phyloP scores from a whole-genome alignment of 495 filamentous ascomycete species.

The Penicillium canariense region DNA sequence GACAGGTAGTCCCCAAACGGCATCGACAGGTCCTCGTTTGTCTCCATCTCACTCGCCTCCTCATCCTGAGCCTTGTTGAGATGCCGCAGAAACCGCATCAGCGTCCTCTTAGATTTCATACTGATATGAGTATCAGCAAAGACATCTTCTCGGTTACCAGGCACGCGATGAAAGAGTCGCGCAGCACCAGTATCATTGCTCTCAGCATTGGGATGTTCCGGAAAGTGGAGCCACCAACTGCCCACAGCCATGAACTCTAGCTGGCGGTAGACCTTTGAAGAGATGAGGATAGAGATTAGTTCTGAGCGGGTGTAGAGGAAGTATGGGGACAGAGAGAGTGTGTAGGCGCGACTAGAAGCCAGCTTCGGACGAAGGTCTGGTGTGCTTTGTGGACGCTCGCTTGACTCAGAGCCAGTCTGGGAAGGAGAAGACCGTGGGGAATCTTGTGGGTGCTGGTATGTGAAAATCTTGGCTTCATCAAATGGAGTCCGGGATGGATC shows the following conservation, averaged over 20 bases:
- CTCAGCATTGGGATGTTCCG: conserved; percentile 12
- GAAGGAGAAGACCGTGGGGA: conserved; percentile 4
- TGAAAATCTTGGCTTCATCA: conserved; percentile 39
- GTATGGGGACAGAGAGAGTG: conserved; percentile 78
- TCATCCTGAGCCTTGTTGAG: conserved; percentile 38
- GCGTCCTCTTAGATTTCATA: conserved; percentile 68
- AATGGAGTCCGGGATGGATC: conserved; percentile 34
- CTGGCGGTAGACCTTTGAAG: conserved; percentile 81
- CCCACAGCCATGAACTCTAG: conserved; percentile 93
- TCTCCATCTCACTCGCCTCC: conserved; percentile 16
- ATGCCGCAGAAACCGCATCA: conserved; percentile 87
- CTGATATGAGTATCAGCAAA: conserved; percentile 71
- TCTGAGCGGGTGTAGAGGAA: conserved; percentile 80
- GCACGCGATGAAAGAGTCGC: conserved; percentile 58
- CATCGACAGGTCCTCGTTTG: conserved; percentile 34
- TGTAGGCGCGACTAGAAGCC: conserved; percentile 73
- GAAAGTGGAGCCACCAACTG: conserved; percentile 78
- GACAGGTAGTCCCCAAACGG: conserved; percentile 64
- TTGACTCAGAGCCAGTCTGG: neutral
- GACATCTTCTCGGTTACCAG: conserved; percentile 83
- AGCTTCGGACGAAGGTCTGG: conserved; percentile 35
- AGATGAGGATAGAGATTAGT: conserved; percentile 73
- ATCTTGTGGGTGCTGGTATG: conserved; percentile 15
- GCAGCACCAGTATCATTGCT: conserved; percentile 10
- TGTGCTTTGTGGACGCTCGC: conserved; percentile 7